Conservation (phyloP, 202 grass and related monocot genomes). For the Bolboschoenoplectus hybrid region DNA sequence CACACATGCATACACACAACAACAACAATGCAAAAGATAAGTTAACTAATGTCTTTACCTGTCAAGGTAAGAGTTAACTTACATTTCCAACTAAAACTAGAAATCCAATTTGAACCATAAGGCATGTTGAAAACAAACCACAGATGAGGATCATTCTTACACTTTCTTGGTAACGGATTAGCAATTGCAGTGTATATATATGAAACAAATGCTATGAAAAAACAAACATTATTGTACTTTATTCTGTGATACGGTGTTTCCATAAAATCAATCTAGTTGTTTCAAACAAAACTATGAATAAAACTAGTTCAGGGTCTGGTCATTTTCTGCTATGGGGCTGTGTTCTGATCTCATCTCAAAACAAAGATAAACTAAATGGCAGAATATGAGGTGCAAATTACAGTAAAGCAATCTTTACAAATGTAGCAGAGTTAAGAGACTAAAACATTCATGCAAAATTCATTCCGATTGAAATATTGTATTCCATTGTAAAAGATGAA, state of each 20-base stretch:
- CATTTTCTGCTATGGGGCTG: neutral
- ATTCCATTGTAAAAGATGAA: neutral
- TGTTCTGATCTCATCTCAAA: neutral
- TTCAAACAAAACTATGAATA: neutral
- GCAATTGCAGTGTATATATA: neutral
- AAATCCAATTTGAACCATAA: neutral
- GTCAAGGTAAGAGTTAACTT: neutral
- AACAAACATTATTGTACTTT: neutral
- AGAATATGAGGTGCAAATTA: constrained; percentile 5
- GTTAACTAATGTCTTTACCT: neutral
- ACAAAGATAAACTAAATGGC: neutral
- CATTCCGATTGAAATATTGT: neutral
- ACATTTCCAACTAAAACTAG: neutral
- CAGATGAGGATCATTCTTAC: neutral
- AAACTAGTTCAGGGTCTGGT: constrained; percentile 6
- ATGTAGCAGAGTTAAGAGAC: neutral
- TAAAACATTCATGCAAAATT: neutral
- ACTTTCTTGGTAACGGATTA: neutral
- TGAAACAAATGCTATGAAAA: neutral
- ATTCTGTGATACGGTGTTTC: neutral
- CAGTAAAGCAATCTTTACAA: constrained; percentile 1
- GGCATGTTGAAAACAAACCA: neutral
- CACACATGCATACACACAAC: too few species aligned
- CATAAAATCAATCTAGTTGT: neutral
- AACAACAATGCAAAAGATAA: too few species aligned